Conservation (phyloP, 257 asterid species). For the Hygrophila difformis region DNA sequence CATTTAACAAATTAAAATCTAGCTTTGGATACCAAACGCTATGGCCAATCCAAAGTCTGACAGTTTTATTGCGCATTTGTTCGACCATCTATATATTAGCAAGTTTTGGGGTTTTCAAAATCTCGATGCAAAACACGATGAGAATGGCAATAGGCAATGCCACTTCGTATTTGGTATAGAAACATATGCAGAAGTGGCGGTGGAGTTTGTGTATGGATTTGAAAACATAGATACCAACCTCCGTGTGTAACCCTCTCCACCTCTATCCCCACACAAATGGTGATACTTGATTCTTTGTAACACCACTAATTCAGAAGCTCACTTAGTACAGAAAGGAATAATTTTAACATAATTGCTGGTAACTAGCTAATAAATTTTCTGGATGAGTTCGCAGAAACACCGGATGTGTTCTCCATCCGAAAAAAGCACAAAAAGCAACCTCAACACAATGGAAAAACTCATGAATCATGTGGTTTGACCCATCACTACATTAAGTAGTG, state of each 20-base stretch:
- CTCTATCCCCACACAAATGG: too few relatives aligned
- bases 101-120: conserved; percentile 93
- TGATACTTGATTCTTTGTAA: too few relatives aligned
- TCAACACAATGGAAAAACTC: conserved; percentile 44
- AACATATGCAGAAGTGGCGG: conserved; percentile 43
- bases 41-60: conserved; percentile 97
- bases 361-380: background rate
- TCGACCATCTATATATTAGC: conserved; percentile 83
- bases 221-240: conserved; percentile 14
- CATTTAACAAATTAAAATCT: background rate
- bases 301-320: background rate
- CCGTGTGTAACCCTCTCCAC: too few relatives aligned
- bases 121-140: conserved; percentile 94
- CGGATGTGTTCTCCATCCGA: conserved; percentile 69
- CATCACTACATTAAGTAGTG: conserved; percentile 32
- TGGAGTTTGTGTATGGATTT: too few relatives aligned
- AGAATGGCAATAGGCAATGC: conserved; percentile 91
- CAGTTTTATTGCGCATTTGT: conserved; percentile 79
- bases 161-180: conserved; percentile 79
- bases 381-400: conserved; percentile 81
- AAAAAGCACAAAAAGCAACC: conserved; percentile 67
- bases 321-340: background rate
- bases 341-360: background rate
- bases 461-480: conserved; percentile 27
- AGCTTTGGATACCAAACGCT: conserved; percentile 50